Conservation (phyloP, 2,329 filamentous ascomycete species). For the Neurospora crassa region DNA sequence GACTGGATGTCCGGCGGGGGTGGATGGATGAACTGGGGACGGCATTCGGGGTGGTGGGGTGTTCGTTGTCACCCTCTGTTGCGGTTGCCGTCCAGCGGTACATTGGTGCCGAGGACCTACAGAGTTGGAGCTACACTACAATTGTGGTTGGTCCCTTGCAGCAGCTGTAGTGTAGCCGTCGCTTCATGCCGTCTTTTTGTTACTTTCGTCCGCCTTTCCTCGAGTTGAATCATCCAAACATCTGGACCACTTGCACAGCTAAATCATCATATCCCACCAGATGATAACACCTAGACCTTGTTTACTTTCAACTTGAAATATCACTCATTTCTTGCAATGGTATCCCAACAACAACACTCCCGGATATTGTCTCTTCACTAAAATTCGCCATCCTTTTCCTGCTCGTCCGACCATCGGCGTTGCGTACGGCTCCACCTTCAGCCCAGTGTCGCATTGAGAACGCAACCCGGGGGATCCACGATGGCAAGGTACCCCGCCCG, state of each 20-base stretch:
- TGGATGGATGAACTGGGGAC: background rate
- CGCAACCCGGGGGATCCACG: background rate
- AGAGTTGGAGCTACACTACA: background rate
- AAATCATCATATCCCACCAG: background rate
- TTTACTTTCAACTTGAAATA: background rate
- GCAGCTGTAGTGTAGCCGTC: background rate
- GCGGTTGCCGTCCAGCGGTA: background rate
- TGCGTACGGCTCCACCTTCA: background rate
- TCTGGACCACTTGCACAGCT: background rate
- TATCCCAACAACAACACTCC: background rate
- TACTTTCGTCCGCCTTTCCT: too few relatives aligned
- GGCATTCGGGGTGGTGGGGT: background rate
- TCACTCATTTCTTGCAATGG: background rate
- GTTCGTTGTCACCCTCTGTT: background rate
- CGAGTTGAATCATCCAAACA: background rate
- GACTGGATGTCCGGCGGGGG: background rate
- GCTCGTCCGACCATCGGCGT: background rate
- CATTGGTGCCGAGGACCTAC: background rate
- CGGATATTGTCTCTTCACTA: background rate
- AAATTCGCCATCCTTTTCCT: background rate
- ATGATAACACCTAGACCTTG: background rate
- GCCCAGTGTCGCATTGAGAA: background rate
- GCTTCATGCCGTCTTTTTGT: too few relatives aligned
- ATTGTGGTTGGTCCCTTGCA: background rate
- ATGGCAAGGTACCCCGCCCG: background rate